phyloP scores from a whole-genome alignment of 345 rosid genomes.

The Pistacia vera region DNA sequence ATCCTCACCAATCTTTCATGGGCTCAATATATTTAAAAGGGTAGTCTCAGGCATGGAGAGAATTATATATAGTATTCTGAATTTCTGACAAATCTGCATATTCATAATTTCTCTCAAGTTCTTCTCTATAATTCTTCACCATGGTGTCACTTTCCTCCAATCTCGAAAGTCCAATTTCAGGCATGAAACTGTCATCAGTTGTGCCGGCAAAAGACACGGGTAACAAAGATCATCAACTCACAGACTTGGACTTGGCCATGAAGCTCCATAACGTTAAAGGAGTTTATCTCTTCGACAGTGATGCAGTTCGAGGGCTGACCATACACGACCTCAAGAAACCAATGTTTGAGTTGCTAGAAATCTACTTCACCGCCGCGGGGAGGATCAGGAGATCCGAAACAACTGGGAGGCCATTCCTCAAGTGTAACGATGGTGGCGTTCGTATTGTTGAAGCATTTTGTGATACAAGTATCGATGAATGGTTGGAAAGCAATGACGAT shows the following conservation, averaged over 20 bases:
- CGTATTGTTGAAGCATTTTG: slow-evolving; percentile 58
- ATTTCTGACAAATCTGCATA: too few relatives aligned
- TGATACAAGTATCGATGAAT: slow-evolving; percentile 53
- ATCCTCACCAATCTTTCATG: too few relatives aligned
- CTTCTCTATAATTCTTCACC: background rate
- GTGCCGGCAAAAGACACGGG: slow-evolving; percentile 60
- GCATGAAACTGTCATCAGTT: slow-evolving; percentile 51
- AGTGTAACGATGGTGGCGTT: slow-evolving; percentile 81
- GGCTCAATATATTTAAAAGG: too few relatives aligned
- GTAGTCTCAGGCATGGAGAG: too few relatives aligned
- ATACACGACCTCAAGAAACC: slow-evolving; percentile 42
- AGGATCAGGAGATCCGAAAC: slow-evolving; percentile 53
- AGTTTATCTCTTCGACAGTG: slow-evolving; percentile 54
- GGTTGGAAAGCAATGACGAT: slow-evolving; percentile 33
- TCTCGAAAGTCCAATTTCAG: slow-evolving; percentile 29
- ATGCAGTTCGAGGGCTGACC: slow-evolving; percentile 40
- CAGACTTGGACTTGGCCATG: slow-evolving; percentile 66
- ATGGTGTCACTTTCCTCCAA: slow-evolving; percentile 8
- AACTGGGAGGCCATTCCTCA: slow-evolving; percentile 54
- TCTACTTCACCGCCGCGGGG: slow-evolving; percentile 43
- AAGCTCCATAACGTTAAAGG: slow-evolving; percentile 76
- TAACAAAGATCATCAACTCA: slow-evolving; percentile 36
- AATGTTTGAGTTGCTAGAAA: slow-evolving; percentile 44
- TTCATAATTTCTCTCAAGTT: too few relatives aligned
- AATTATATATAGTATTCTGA: too few relatives aligned